A percentile compares a stretch with the other conserved stretches of the same genome.
Conservation (phyloP, 1,139 yeast genomes). For the Geotrichum aggregatum region DNA sequence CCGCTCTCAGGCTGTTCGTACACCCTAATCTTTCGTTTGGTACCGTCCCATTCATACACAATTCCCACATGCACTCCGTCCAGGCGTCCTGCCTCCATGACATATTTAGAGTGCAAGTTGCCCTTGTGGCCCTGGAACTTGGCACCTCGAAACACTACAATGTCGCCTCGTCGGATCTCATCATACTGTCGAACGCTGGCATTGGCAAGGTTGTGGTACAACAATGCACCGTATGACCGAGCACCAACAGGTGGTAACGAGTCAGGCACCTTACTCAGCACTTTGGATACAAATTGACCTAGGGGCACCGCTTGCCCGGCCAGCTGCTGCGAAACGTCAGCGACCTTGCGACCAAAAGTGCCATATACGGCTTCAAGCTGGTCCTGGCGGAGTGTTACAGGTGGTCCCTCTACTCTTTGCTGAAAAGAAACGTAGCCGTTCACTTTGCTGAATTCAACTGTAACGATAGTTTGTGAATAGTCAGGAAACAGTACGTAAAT, state of each 20-base stretch:
- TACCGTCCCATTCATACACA: slow-evolving; percentile 67
- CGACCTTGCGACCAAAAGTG: slow-evolving; percentile 37
- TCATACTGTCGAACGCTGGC: slow-evolving; percentile 56
- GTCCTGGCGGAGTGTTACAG: slow-evolving; percentile 44
- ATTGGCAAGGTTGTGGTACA: slow-evolving; percentile 60
- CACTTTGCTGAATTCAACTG: slow-evolving; percentile 46
- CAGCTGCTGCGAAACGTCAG: slow-evolving; percentile 27
- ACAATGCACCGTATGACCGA: slow-evolving; percentile 67
- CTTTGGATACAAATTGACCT: slow-evolving; percentile 35
- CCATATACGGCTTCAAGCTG: slow-evolving; percentile 51
- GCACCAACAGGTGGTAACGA: slow-evolving; percentile 59
- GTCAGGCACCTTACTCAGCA: slow-evolving; percentile 29
- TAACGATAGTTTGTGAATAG: slow-evolving; percentile 59
- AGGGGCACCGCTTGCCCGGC: slow-evolving; percentile 22
- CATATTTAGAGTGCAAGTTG: slow-evolving; percentile 47
- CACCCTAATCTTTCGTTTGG: slow-evolving; percentile 72
- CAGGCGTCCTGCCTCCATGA: slow-evolving; percentile 46
- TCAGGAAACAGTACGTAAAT: slow-evolving; percentile 72
- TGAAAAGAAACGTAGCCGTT: slow-evolving; percentile 47
- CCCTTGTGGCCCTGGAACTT: slow-evolving; percentile 66
- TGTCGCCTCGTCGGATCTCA: slow-evolving; percentile 77
- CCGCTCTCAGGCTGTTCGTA: slow-evolving; percentile 46
- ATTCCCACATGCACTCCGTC: slow-evolving; percentile 40
- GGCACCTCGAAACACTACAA: slow-evolving; percentile 70
- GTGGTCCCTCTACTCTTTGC: slow-evolving; percentile 44